Conservation (phyloP, 768 basidiomycete species). For the Trametes gibbosa region DNA sequence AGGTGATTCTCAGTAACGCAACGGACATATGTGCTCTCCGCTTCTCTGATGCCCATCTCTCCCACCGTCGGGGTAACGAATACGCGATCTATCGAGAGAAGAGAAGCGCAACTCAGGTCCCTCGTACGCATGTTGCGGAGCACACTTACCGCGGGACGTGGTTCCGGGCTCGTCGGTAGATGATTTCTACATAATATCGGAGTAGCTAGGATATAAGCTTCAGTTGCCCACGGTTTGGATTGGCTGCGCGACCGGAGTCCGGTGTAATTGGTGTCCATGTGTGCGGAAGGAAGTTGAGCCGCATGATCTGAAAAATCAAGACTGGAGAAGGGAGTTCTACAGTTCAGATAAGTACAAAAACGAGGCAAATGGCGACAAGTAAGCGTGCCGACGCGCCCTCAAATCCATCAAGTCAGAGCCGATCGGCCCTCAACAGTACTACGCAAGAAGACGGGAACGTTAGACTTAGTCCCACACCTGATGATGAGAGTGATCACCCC, state of each 20-base stretch:
- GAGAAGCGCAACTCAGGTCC: neutral
- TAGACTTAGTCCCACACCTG: neutral
- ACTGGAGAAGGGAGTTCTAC: too few relatives aligned
- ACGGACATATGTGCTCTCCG: neutral
- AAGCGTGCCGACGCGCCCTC: too few relatives aligned
- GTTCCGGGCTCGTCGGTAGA: neutral
- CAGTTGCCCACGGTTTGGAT: neutral
- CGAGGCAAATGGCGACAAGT: too few relatives aligned
- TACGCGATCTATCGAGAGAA: conserved; percentile 1
- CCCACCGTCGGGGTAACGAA: neutral
- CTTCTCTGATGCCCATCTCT: neutral
- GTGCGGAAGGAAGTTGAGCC: too few relatives aligned
- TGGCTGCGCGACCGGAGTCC: neutral
- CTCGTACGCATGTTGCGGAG: neutral
- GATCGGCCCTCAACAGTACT: too few relatives aligned
- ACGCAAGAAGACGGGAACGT: too few relatives aligned
- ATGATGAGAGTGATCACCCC: neutral
- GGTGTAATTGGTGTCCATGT: too few relatives aligned
- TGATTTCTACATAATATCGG: neutral
- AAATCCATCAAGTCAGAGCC: too few relatives aligned
- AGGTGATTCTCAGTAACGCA: neutral
- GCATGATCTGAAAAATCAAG: too few relatives aligned
- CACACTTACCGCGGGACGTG: neutral
- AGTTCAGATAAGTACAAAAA: too few relatives aligned
- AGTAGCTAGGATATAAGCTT: neutral